phyloP scores from a whole-genome alignment of 352 stramenopile genomes.

The Phytophthora colocasiae region DNA sequence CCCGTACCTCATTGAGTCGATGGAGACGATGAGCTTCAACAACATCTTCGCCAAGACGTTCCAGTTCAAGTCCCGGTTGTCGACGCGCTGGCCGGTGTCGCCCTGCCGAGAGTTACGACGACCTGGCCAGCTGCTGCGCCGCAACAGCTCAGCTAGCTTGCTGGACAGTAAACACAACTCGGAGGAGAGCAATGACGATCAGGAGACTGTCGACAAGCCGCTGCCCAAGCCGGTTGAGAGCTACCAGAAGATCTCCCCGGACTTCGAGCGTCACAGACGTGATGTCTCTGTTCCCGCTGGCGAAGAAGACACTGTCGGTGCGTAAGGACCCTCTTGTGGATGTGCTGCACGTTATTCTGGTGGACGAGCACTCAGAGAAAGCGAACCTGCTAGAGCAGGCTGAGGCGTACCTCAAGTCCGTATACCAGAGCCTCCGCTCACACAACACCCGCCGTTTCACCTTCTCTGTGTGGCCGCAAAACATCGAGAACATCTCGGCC shows the following conservation, averaged over 20 bases:
- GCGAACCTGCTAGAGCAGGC: slow-evolving; percentile 58
- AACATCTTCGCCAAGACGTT: slow-evolving; percentile 88
- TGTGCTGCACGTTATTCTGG: slow-evolving; percentile 84
- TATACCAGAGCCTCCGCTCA: slow-evolving; percentile 59
- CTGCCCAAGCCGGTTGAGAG: slow-evolving; percentile 47
- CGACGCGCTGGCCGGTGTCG: slow-evolving; percentile 72
- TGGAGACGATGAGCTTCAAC: slow-evolving; percentile 68
- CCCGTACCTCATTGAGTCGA: slow-evolving; percentile 87
- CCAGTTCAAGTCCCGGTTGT: slow-evolving; percentile 87
- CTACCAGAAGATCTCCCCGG: slow-evolving; percentile 79
- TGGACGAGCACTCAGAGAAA: slow-evolving; percentile 76
- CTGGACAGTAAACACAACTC: slow-evolving; percentile 18
- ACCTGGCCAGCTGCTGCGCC: slow-evolving; percentile 75
- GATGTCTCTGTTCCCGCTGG: slow-evolving; percentile 73
- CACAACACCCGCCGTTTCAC: slow-evolving; percentile 76
- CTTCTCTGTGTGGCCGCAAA: slow-evolving; percentile 64
- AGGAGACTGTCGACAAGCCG: slow-evolving; percentile 35
- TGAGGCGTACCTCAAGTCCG: slow-evolving; percentile 70
- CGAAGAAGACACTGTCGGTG: slow-evolving; percentile 73
- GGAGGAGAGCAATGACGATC: slow-evolving; percentile 49
- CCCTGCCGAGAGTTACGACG: slow-evolving; percentile 85
- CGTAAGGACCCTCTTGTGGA: slow-evolving; percentile 77
- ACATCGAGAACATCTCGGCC: slow-evolving; percentile 39
- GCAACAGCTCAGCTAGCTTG: slow-evolving; percentile 53
- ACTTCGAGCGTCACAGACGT: slow-evolving; percentile 73